Base-by-base conservation (phyloP, 768 basidiomycete genomes). In the Termitomyces titanicus region DNA sequence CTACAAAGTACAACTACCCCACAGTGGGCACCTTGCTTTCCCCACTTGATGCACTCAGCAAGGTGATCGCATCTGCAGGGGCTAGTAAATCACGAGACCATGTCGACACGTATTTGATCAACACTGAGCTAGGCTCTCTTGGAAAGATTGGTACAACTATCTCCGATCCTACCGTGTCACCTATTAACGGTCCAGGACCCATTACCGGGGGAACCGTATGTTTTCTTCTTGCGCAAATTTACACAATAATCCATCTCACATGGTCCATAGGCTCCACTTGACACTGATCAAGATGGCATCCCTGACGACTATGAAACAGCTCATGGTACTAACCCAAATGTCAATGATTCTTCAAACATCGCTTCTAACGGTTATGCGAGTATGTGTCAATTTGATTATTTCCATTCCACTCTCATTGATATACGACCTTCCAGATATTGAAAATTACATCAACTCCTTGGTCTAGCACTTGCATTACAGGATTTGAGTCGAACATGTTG, bases 361-460 rank as follows among this genome's bases (percentile, higher is more conserved):
- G 68, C 70, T 13, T 66, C 67, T 5, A 72, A 72, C 54, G 70
- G 71, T 15, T 72, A 72, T 54, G 70, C 69, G 3, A 70, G 70
- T 72, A 57, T 49, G 71, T 67, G 25, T 34, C 17, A 2, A n/a
- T n/a, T 24, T 35, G 9, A 22, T 12, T 5, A 11, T 8, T 10
- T 10, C 11, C 13, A 25, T 31, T 37, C 18, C 25, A 37, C 22
- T 17, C 1, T 49, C 38, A 17, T n/a, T 37, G 22, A 20, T 27
- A 38, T n/a, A 40, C 54, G 12, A 54, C 35, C 4, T 37, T 46
- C n/a, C 38, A 72, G 71, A 72, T 47, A 72, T 73, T 37, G 71
- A 73, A 53, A 72, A 72, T 56, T 72, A 70, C 45, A 62, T 68
- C 56, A 72, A 72, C 51, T 72, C 71, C 8, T 61, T 72, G 57